phyloP scores from a whole-genome alignment of 2,329 filamentous ascomycete genomes.

The Colletotrichum camelliae region DNA sequence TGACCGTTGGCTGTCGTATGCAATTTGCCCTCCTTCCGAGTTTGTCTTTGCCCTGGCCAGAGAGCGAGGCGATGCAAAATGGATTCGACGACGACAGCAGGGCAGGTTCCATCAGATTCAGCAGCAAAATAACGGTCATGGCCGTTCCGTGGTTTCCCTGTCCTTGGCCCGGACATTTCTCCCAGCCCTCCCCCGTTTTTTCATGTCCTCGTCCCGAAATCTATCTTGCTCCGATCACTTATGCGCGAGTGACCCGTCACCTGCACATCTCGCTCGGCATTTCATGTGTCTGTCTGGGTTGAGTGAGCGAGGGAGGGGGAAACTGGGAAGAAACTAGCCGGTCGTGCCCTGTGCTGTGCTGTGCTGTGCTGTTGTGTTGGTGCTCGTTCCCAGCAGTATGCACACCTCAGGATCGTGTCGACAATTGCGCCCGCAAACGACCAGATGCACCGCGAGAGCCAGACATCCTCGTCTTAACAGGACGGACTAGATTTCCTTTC shows the following conservation, averaged over 20 bases:
- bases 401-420: background rate
- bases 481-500: conserved; percentile 3
- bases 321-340: background rate
- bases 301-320: background rate
- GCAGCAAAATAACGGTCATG: background rate
- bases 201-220: background rate
- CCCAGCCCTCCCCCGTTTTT: background rate
- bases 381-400: background rate
- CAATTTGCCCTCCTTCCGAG: background rate
- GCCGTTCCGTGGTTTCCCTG: background rate
- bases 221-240: background rate
- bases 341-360: background rate
- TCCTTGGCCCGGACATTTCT: background rate
- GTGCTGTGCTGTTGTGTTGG: background rate
- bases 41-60: background rate
- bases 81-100: background rate
- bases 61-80: background rate
- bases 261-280: background rate
- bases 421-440: conserved; percentile 12
- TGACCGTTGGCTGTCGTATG: background rate
- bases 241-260: background rate
- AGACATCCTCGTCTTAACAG: conserved; percentile 12
- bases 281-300: background rate
- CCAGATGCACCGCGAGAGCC: background rate
- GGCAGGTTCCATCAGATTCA: background rate